A percentile compares a stretch with the other conserved stretches of the same genome.
Evolutionary conservation across 75 land plant species (phyloP).

Genomic region (Pseudotsuga menziesii): DNA sequence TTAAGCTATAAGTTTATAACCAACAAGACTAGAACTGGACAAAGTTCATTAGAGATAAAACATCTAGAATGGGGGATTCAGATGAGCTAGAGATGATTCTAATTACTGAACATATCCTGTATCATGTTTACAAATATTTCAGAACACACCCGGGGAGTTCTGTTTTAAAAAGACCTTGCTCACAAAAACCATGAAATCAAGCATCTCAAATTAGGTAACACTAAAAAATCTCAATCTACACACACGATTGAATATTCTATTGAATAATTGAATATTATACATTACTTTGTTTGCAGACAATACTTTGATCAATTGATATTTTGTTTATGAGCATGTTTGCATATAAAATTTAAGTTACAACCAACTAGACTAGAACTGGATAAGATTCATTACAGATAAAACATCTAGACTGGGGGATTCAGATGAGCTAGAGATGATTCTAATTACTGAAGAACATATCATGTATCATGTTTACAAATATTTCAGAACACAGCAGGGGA

Average conservation of each 20-base stretch:
- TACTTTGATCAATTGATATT: too few relatives aligned
- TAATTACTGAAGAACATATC: background rate
- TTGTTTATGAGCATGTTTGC: too few relatives aligned
- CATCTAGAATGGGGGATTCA: background rate
- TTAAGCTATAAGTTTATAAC: too few relatives aligned
- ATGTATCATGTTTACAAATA: background rate
- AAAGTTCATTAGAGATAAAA: too few relatives aligned
- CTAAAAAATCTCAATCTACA: background rate
- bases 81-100: background rate
- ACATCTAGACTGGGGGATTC: background rate
- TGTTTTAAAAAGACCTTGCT: background rate
- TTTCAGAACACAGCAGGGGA: background rate
- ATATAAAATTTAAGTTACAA: too few relatives aligned
- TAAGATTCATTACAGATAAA: too few relatives aligned
- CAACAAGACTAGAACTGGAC: too few relatives aligned
- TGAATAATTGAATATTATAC: too few relatives aligned
- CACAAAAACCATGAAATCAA: background rate
- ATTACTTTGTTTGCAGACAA: too few relatives aligned
- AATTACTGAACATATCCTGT: background rate
- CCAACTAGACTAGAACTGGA: too few relatives aligned
- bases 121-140: background rate
- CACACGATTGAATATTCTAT: background rate
- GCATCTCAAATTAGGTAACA: background rate
- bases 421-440: background rate
- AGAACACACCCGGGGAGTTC: background rate